A percentile compares a stretch with the other conserved stretches of the same genome.
These are phyloP conservation scores for Dioszegia hungarica DNA, from an alignment of 768 basidiomycete genomes.

Conservation along the genomic window DNA sequence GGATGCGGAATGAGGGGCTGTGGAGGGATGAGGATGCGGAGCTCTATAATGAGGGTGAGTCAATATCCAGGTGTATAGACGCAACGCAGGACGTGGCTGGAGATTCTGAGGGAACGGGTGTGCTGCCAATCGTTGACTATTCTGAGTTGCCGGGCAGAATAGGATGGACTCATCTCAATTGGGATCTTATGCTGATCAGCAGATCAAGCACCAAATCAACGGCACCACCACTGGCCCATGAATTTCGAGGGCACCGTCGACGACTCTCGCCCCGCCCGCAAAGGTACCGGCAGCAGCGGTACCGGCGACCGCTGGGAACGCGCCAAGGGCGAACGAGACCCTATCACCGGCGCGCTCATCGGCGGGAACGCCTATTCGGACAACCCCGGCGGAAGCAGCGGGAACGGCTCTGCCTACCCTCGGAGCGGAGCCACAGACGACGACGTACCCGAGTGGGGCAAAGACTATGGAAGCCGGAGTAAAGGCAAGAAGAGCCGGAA, in stretches of 20 bases:
- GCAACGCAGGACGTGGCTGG: too few relatives aligned
- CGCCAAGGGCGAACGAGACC: conserved; percentile 1
- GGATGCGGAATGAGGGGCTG: conserved; percentile 39
- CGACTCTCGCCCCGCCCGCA: conserved; percentile 15
- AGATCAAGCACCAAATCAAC: conserved; percentile 47
- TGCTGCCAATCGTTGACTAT: too few relatives aligned
- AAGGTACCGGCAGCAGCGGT: neutral
- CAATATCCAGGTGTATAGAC: too few relatives aligned
- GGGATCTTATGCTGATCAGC: neutral
- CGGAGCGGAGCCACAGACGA: conserved; percentile 24
- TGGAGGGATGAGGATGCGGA: conserved; percentile 45
- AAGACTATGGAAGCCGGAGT: conserved; percentile 43
- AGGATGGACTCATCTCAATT: too few relatives aligned
- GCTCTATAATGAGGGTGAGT: conserved; percentile 47
- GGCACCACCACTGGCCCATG: conserved; percentile 49
- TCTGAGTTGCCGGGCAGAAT: too few relatives aligned
- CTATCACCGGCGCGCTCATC: conserved; percentile 2
- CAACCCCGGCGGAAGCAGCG: conserved; percentile 1
- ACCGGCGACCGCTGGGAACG: neutral
- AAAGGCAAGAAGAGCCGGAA: conserved; percentile 5
- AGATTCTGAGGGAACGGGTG: too few relatives aligned
- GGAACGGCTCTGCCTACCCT: conserved; percentile 15
- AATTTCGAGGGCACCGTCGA: conserved; percentile 49
- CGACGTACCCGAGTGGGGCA: conserved; percentile 49
- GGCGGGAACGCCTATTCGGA: neutral